A percentile compares a stretch with the other conserved stretches of the same genome.
Evolutionary conservation across 495 filamentous ascomycete genomes (phyloP).

Genomic region (Trichoderma asperelloides): DNA sequence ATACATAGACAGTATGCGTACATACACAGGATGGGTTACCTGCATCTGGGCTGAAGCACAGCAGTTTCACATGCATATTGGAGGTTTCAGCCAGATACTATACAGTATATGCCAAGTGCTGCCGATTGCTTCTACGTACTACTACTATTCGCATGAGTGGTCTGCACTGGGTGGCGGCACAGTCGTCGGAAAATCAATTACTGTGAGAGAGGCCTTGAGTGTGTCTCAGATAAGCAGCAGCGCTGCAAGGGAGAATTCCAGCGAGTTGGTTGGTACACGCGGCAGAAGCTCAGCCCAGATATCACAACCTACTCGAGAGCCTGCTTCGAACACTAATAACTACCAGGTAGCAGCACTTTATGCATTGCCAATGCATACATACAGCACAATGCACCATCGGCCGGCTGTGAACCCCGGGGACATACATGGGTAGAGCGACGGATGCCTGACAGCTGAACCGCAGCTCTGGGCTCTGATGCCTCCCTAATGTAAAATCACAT

Average conservation of each 20-base stretch:
- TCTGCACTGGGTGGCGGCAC: background rate
- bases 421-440: too few species aligned
- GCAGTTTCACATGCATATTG: background rate
- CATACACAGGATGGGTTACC: background rate
- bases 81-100: background rate
- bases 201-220: background rate
- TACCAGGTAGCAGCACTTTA: too few species aligned
- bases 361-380: too few species aligned
- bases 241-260: background rate
- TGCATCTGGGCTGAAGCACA: background rate
- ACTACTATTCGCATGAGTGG: too few species aligned
- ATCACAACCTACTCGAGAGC: background rate
- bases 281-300: background rate
- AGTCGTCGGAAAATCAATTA: background rate
- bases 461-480: too few species aligned
- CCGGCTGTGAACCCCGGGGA: too few species aligned
- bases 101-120: background rate
- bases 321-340: background rate
- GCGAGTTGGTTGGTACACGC: background rate
- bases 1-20: too few species aligned
- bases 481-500: too few species aligned
- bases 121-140: too few species aligned
- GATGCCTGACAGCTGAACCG: too few species aligned
- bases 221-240: background rate
- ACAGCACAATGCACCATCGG: too few species aligned